Evolutionary conservation across 169 alveolate species (phyloP).

Genomic region (Cyclospora cayetanensis): DNA sequence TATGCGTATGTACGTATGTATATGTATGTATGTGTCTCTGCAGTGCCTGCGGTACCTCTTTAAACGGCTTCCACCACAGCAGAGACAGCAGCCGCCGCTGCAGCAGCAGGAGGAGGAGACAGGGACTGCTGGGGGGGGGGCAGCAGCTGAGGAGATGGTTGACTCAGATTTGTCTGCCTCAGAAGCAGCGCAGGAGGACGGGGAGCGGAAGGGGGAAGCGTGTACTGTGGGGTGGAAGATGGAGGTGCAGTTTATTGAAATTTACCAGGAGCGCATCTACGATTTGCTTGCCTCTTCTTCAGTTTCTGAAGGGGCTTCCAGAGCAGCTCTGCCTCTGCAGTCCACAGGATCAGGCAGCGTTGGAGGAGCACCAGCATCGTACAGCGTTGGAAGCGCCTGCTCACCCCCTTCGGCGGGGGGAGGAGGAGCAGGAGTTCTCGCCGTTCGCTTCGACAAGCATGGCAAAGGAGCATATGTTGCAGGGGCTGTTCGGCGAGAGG

Average conservation of each 20-base stretch:
- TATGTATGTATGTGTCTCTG: background rate
- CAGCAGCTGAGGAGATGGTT: background rate
- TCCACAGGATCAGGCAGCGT: background rate
- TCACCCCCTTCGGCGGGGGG: background rate
- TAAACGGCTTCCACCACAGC: background rate
- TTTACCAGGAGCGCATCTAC: constrained; percentile 45
- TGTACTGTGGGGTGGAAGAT: background rate
- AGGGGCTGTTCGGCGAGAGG: background rate
- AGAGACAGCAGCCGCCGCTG: background rate
- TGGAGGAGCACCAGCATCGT: background rate
- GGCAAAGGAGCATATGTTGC: constrained; percentile 20
- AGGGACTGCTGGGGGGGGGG: background rate
- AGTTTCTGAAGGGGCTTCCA: background rate
- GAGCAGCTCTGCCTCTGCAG: background rate
- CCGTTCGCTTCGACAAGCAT: constrained; percentile 27
- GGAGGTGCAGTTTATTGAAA: constrained; percentile 58
- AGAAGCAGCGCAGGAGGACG: background rate
- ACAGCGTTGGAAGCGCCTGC: background rate
- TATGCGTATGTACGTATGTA: background rate
- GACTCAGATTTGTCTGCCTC: too few relatives aligned
- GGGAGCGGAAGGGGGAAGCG: background rate
- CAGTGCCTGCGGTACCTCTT: background rate
- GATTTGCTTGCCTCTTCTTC: constrained; percentile 22
- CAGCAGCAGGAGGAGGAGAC: background rate
- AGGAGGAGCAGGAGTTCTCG: background rate